Percentiles rank a stretch among this genome's conserved stretches.
Evolutionary conservation across 306 rosid species (phyloP).

Genomic region (barrel medic (Medicago truncatula)): DNA sequence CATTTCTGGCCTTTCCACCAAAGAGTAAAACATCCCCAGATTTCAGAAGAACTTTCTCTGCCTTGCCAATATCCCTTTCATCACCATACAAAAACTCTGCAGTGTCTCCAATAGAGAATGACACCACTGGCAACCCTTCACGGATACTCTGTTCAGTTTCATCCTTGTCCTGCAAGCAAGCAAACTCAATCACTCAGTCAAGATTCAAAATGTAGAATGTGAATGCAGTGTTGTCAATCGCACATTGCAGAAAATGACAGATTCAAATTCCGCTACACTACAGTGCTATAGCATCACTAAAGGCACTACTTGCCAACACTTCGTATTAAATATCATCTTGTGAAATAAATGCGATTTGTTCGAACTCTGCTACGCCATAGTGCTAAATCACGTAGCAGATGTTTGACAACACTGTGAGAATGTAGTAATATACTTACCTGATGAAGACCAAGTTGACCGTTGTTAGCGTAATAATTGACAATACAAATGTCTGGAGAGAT

Average conservation of each 20-base stretch:
- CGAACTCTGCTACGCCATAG: neutral
- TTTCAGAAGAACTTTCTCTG: slow-evolving; percentile 50
- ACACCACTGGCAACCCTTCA: slow-evolving; percentile 65
- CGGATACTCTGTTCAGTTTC: slow-evolving; percentile 61
- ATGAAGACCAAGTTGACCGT: slow-evolving; percentile 81
- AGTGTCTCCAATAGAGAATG: slow-evolving; percentile 85
- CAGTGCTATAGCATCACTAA: neutral
- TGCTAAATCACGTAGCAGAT: neutral
- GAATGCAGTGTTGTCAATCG: neutral
- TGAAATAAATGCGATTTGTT: neutral
- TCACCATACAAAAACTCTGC: slow-evolving; percentile 72
- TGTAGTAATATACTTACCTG: slow-evolving; percentile 51
- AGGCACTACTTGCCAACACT: neutral
- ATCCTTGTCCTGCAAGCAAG: slow-evolving; percentile 68
- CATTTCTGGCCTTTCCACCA: slow-evolving; percentile 71
- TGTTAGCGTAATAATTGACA: slow-evolving; percentile 66
- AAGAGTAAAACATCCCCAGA: slow-evolving; percentile 89
- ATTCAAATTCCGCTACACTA: neutral
- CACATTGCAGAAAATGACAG: neutral
- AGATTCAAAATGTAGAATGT: neutral
- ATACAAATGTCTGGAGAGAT: slow-evolving; percentile 69
- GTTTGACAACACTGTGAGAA: neutral
- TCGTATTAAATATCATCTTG: neutral
- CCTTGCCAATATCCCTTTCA: slow-evolving; percentile 52
- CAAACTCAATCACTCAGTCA: neutral